These are phyloP conservation scores for Barnettozyma botsteinii DNA, from an alignment of 805 yeast species.

Conservation along the genomic window DNA sequence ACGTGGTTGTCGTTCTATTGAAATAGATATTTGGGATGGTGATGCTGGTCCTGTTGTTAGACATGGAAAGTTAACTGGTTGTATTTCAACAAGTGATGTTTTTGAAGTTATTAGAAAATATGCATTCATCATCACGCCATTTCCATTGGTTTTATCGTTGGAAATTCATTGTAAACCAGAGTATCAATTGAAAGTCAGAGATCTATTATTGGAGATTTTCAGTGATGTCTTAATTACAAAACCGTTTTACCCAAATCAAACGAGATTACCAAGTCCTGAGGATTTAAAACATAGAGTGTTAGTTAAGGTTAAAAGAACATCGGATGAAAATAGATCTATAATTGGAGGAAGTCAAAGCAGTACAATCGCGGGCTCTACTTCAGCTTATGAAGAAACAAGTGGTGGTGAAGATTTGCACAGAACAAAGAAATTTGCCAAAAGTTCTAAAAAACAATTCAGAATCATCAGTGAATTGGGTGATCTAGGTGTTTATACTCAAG, in stretches of 20 bases:
- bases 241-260: slow-evolving; percentile 23
- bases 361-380: slow-evolving; percentile 16
- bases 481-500: slow-evolving; percentile 60
- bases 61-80: slow-evolving; percentile 84
- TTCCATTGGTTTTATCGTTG: slow-evolving; percentile 78
- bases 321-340: slow-evolving; percentile 16
- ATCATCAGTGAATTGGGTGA: slow-evolving; percentile 43
- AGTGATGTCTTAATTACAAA: slow-evolving; percentile 44
- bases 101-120: slow-evolving; percentile 69
- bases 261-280: slow-evolving; percentile 64
- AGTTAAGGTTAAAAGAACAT: slow-evolving; percentile 64
- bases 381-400: slow-evolving; percentile 27
- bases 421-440: slow-evolving; percentile 11
- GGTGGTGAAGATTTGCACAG: slow-evolving; percentile 7
- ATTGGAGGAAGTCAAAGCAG: slow-evolving; percentile 14
- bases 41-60: slow-evolving; percentile 77
- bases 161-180: slow-evolving; percentile 73
- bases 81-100: slow-evolving; percentile 66
- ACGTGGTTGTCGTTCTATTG: slow-evolving; percentile 92
- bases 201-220: slow-evolving; percentile 47
- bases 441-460: slow-evolving; percentile 16
- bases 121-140: slow-evolving; percentile 83
- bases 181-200: slow-evolving; percentile 58
- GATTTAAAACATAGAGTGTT: slow-evolving; percentile 66
- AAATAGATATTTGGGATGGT: slow-evolving; percentile 93